phyloP scores from a whole-genome alignment of 306 rosid species.

The Lablab purpureus region DNA sequence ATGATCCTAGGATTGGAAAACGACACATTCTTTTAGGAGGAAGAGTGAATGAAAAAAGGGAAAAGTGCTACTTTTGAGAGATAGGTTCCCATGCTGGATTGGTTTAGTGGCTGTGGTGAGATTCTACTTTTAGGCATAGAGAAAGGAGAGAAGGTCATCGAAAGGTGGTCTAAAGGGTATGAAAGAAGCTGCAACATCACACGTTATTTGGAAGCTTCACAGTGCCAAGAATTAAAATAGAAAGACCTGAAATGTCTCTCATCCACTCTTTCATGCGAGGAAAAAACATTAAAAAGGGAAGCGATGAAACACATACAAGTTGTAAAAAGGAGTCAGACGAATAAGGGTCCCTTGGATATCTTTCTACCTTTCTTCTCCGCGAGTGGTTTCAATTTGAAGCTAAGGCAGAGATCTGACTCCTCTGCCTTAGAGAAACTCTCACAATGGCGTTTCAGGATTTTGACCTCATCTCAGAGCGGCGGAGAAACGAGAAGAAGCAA shows the following conservation, averaged over 20 bases:
- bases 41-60: background rate
- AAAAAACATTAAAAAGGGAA: slow-evolving; percentile 36
- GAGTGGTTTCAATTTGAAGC: slow-evolving; percentile 44
- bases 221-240: slow-evolving; percentile 37
- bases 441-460: slow-evolving; percentile 91
- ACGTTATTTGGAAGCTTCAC: too few species aligned
- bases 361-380: slow-evolving; percentile 24
- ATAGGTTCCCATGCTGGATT: background rate
- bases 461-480: slow-evolving; percentile 70
- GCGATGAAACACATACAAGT: background rate
- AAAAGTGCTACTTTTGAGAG: background rate
- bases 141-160: slow-evolving; percentile 34
- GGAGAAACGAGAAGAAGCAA: slow-evolving; percentile 63
- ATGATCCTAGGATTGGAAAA: slow-evolving; percentile 13
- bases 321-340: slow-evolving; percentile 35
- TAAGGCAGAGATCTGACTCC: slow-evolving; percentile 72
- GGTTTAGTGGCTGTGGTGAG: background rate
- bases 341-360: slow-evolving; percentile 1
- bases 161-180: slow-evolving; percentile 19
- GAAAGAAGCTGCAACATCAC: background rate
- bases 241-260: slow-evolving; percentile 66
- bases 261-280: slow-evolving; percentile 49
- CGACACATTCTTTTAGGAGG: background rate
- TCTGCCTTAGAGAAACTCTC: slow-evolving; percentile 76
- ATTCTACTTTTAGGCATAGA: slow-evolving; percentile 31